Base-by-base conservation (phyloP, 1,139 yeast genomes). In the Sugiyamaella sp. region DNA sequence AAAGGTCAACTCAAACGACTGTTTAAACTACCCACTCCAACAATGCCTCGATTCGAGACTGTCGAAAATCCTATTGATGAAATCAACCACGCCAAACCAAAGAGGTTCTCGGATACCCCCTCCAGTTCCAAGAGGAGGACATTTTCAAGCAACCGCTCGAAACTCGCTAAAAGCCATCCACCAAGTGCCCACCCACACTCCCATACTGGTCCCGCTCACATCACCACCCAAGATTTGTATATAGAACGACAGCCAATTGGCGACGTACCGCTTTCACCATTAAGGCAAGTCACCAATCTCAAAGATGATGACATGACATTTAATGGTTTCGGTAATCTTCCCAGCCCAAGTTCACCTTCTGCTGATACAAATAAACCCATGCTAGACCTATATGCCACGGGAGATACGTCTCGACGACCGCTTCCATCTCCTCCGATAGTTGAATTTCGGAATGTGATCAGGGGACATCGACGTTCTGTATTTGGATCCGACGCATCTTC, bases 91-190 rank as follows among this genome's bases (percentile, higher is more conserved):
- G 14, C 20, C 3, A 5, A 16, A 2, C 27, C 38, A 43, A 43
- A 43, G 38, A 43, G 46, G 20, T 19, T 29, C n/a, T 43, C 46
- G 3, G 46, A 43, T 29, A 43, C 16, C 21, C 10, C 38, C 16
- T 27, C 29, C 21, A 43, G 12, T 17, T 10, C n/a, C 10, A 27
- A 19, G 10, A 43, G 19, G 21, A 22, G n/a, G 25, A 14, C n/a
- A 16, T 20, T 19, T 3, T 33, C 38, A 17, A 43, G 22, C 8
- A 38, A 24, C 8, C 35, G 35, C 8, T 10, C n/a, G 12, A 33
- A 44, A 22, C 14, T 33, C 17, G 32, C 48, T n/a, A 44, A 27
- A 35, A 44, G 48, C 41, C 48, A 44, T 44, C 39, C 48, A 6
- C 45, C 45, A 14, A 41, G 45, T 9, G 4, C 27, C 10, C 21